Evolutionary conservation across 139 green algal genomes (phyloP).

Genomic region (Tetradesmus obliquus): DNA sequence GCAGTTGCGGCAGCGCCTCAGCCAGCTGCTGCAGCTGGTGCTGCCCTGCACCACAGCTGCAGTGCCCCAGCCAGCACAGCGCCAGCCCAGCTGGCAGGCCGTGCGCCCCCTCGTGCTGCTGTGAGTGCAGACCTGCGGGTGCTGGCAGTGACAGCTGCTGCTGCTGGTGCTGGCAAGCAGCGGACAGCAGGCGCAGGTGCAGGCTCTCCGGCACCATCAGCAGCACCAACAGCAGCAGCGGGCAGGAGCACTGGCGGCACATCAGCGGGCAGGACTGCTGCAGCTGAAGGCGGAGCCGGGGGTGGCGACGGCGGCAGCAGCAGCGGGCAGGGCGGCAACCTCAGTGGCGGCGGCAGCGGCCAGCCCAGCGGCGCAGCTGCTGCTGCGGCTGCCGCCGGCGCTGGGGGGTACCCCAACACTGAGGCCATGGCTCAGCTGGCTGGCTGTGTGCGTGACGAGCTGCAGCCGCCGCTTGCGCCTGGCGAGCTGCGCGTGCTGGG

Average conservation of each 20-base stretch:
- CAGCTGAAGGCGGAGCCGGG: not conserved
- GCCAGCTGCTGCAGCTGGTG: not conserved
- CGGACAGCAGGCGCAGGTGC: not conserved
- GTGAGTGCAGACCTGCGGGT: not conserved
- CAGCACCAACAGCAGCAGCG: not conserved
- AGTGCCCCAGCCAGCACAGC: not conserved
- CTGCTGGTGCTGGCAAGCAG: not conserved
- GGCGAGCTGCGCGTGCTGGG: constrained; percentile 9
- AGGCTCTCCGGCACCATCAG: not conserved
- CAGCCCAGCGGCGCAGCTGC: not conserved
- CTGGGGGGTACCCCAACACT: not conserved
- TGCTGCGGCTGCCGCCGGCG: not conserved
- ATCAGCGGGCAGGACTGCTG: not conserved
- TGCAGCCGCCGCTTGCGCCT: not conserved
- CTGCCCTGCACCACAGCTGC: not conserved
- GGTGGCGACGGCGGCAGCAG: not conserved
- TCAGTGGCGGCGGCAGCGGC: not conserved
- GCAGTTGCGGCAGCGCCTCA: not conserved
- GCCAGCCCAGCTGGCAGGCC: not conserved
- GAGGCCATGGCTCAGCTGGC: not conserved
- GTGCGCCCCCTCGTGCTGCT: not conserved
- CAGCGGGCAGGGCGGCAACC: not conserved
- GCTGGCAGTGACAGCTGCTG: not conserved
- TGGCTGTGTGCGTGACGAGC: not conserved
- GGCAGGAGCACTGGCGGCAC: too few species aligned